These are phyloP conservation scores for Cutaneotrichosporon sp. DNA, from an alignment of 1,284 basidiomycete species.

Conservation along the genomic window DNA sequence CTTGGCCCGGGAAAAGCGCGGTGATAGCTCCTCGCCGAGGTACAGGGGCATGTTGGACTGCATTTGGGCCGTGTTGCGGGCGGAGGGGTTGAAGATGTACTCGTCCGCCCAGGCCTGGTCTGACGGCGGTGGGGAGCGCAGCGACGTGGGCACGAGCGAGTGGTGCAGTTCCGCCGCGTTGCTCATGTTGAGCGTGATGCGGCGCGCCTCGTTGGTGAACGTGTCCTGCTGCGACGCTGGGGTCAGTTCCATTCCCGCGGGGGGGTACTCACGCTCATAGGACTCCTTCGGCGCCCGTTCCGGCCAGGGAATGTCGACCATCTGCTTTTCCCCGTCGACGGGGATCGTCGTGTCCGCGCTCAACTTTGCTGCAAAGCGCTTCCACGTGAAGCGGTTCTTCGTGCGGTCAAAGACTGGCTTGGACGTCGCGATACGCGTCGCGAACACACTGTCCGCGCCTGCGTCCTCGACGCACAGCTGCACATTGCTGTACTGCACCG, in stretches of 20 bases:
- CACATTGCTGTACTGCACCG: constrained; percentile 46
- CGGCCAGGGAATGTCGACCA: constrained; percentile 37
- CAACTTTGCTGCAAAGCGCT: constrained; percentile 34
- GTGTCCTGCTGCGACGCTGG: constrained; percentile 21
- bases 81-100: constrained; percentile 20
- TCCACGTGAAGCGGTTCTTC: constrained; percentile 27
- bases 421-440: constrained; percentile 35
- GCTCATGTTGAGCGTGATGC: constrained; percentile 16
- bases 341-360: constrained; percentile 10
- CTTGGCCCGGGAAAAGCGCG: constrained; percentile 43
- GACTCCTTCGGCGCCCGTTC: neutral
- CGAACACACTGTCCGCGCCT: constrained; percentile 30
- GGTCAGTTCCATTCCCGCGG: too few species aligned
- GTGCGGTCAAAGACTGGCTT: constrained; percentile 27
- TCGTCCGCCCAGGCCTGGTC: constrained; percentile 25
- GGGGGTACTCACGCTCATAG: constrained; percentile 7
- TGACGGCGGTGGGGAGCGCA: constrained; percentile 25
- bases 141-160: constrained; percentile 16
- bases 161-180: constrained; percentile 5
- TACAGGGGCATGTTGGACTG: constrained; percentile 47
- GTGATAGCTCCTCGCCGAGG: constrained; percentile 44
- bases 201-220: constrained; percentile 5
- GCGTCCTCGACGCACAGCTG: constrained; percentile 41
- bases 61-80: constrained; percentile 13
- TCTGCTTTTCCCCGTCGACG: constrained; percentile 17